Evolutionary conservation across 192 early-diverging fungal genomes (phyloP).

Genomic region (Phycomyces nitens): DNA sequence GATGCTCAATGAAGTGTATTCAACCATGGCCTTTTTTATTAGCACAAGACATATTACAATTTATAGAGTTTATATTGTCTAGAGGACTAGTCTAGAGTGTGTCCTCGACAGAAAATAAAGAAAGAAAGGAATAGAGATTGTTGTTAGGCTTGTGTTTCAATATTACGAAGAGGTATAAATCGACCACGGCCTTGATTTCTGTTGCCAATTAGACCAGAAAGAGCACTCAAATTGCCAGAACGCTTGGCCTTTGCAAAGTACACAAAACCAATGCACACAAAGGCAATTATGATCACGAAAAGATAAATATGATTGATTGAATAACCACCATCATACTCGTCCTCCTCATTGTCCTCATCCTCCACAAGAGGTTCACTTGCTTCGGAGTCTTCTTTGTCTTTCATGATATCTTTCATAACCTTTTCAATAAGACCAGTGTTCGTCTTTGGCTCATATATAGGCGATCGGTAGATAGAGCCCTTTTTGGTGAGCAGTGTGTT

Average conservation of each 20-base stretch:
- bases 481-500: not conserved
- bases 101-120: too few species aligned
- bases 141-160: conserved; percentile 17
- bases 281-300: not conserved
- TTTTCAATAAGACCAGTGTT: not conserved
- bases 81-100: too few species aligned
- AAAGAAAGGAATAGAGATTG: too few species aligned
- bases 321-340: not conserved
- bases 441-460: not conserved
- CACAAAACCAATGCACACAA: conserved; percentile 17
- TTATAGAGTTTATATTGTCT: too few species aligned
- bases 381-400: not conserved
- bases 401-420: not conserved
- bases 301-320: conserved; percentile 7
- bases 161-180: conserved; percentile 28
- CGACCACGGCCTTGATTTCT: conserved; percentile 20
- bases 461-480: conserved; percentile 1
- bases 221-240: conserved; percentile 10
- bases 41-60: too few species aligned
- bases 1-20: too few species aligned
- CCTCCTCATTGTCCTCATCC: not conserved
- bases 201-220: conserved; percentile 18
- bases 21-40: too few species aligned
- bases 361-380: not conserved
- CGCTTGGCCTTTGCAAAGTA: conserved; percentile 12